phyloP scores from a whole-genome alignment of 805 yeast genomes.

The Grigorovia yakushimaensis region DNA sequence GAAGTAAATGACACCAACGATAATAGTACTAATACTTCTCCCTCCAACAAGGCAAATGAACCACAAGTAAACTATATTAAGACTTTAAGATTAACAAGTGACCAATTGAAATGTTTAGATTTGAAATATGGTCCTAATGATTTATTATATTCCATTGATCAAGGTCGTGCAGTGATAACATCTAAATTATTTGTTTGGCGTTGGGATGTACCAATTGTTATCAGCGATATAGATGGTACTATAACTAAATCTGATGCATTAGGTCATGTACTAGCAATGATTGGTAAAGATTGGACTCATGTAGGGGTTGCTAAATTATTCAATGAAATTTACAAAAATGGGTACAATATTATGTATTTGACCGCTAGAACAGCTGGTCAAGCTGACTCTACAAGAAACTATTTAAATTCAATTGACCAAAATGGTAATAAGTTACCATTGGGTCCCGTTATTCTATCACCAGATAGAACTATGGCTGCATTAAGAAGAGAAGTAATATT shows the following conservation, averaged over 20 bases:
- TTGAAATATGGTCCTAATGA: conserved; percentile 73
- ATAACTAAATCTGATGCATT: conserved; percentile 95
- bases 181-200: conserved; percentile 81
- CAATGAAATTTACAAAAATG: conserved; percentile 76
- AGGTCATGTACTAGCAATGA: conserved; percentile 87
- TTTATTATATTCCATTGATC: conserved; percentile 67
- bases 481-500: conserved; percentile 81
- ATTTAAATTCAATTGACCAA: conserved; percentile 69
- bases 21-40: conserved; percentile 9
- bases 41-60: not conserved
- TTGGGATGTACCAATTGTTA: conserved; percentile 76
- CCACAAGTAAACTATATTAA: conserved; percentile 46
- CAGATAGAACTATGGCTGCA: conserved; percentile 96
- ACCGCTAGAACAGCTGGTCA: conserved; percentile 95
- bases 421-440: conserved; percentile 62
- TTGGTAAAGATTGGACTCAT: conserved; percentile 98
- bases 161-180: conserved; percentile 67
- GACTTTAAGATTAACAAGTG: conserved; percentile 83
- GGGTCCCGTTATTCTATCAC: conserved; percentile 92
- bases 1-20: conserved; percentile 4
- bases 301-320: conserved; percentile 88
- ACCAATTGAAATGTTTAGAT: conserved; percentile 66
- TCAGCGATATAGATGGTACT: conserved; percentile 96
- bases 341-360: conserved; percentile 85
- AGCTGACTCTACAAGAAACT: conserved; percentile 84